These are phyloP conservation scores for Ichthyophthirius multifiliis DNA, from an alignment of 169 alveolate species.

Conservation along the genomic window DNA sequence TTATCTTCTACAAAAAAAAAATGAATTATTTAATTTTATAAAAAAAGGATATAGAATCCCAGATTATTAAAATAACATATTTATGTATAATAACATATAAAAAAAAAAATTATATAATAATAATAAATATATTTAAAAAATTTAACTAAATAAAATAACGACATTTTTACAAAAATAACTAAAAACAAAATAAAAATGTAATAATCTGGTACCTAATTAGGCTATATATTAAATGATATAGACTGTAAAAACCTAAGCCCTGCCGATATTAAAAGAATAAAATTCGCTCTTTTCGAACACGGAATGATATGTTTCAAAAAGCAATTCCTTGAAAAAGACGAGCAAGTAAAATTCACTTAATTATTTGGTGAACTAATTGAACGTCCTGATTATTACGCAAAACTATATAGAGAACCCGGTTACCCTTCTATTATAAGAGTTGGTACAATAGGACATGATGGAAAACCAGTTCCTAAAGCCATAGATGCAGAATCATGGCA, in stretches of 20 bases:
- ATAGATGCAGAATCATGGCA: conserved; percentile 31
- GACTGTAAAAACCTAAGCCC: background rate
- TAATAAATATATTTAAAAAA: no score
- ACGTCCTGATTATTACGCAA: background rate
- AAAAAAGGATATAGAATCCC: no score
- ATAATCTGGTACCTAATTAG: conserved; percentile 3
- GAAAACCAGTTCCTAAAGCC: background rate
- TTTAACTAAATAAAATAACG: no score
- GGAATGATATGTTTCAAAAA: conserved; percentile 7
- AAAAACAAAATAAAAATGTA: background rate
- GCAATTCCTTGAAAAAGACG: background rate
- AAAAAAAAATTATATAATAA: no score
- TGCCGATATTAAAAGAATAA: background rate
- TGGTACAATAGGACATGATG: background rate
- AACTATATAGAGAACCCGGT: background rate
- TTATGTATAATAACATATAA: no score
- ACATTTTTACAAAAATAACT: no score
- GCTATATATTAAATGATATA: background rate
- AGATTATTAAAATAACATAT: no score
- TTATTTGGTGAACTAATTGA: background rate
- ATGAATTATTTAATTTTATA: no score
- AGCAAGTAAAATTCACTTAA: background rate
- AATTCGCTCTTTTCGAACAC: conserved; percentile 4
- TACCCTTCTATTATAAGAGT: background rate
- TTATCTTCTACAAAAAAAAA: no score